A percentile compares a stretch with the other conserved stretches of the same genome.
These are phyloP conservation scores for Podospora fimiseda DNA, from an alignment of 495 filamentous ascomycete species.

Conservation along the genomic window DNA sequence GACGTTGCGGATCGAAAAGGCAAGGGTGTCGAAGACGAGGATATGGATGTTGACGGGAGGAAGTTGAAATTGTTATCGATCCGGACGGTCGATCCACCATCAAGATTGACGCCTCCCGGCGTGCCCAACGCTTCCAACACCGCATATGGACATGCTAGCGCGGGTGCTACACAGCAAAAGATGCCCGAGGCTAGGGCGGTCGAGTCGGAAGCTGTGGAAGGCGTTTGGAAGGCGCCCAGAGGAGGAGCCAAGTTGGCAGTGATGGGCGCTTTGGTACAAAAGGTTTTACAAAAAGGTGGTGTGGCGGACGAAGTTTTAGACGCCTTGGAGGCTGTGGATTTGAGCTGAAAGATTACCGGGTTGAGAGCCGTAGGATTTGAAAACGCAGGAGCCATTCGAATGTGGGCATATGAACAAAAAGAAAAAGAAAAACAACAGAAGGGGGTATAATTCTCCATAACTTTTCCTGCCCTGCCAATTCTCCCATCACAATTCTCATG, in stretches of 20 bases:
- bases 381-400: not conserved
- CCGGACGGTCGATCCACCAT: conserved; percentile 62
- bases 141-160: conserved; percentile 46
- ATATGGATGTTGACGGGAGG: conserved; percentile 11
- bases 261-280: conserved; percentile 59
- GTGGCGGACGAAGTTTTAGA: conserved; percentile 79
- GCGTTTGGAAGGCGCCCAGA: conserved; percentile 72
- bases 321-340: conserved; percentile 60
- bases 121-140: conserved; percentile 63
- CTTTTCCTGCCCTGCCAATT: not conserved
- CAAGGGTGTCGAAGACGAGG: conserved; percentile 6
- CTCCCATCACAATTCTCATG: not conserved
- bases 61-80: conserved; percentile 52
- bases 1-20: conserved; percentile 25
- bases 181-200: conserved; percentile 35
- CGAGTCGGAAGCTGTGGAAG: conserved; percentile 54
- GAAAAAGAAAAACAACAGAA: not conserved
- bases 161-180: conserved; percentile 31
- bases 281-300: conserved; percentile 61
- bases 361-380: no score
- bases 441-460: not conserved
- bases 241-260: conserved; percentile 67
- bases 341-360: conserved; percentile 19
- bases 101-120: conserved; percentile 52
- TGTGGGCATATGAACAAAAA: not conserved